Evolutionary conservation across 192 early-diverging fungal species (phyloP), one percentile per base, ranked within the genome.

Genomic region (Backusella sp.): DNA sequence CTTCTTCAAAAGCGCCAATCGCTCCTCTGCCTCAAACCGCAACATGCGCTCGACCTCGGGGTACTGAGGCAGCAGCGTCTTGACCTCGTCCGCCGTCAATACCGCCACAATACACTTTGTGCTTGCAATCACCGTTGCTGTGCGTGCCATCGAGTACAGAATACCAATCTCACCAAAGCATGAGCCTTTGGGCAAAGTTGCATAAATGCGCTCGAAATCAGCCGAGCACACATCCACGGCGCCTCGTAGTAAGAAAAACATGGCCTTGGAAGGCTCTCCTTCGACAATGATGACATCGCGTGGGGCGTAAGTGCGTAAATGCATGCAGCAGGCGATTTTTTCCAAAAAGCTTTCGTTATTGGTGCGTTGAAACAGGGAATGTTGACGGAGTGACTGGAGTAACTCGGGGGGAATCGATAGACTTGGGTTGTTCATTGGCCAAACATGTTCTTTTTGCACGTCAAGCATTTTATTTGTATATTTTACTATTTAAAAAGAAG

Each of bases 111-210:
- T 82, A 70, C 92, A 93, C 37, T 91, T 90, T 21, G 85, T 86
- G 56, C 85, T 86, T 26, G 91, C 88, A 15, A 90, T 74, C 1
- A 94, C 91, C 21, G 88, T 92, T 62, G 92, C 92, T 7, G 91
- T 91, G 70, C 92, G 76, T 1, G 92, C 90, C 23, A 94, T 87
- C 15, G 86, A 86, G 77, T 90, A 93, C 4, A 94, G 79, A 2
- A 94, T 90, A 11, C 92, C 92, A 26, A 94, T 91, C 73, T 94
- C 92, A n/a, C 92, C 92, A 75, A 94, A 94, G 81, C 94, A 94
- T 32, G 86, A 88, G 56, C 89, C 85, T 76, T 92, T 86, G 36
- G 86, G 84, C 77, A 94, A 73, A 15, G 83, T 84, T 21, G 86
- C 82, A 79, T 84, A 87, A 5, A 87, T 82, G 14, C 80, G 79